Evolutionary conservation across 805 yeast genomes (phyloP).

Genomic region (Tetrapisispora phaffii): DNA sequence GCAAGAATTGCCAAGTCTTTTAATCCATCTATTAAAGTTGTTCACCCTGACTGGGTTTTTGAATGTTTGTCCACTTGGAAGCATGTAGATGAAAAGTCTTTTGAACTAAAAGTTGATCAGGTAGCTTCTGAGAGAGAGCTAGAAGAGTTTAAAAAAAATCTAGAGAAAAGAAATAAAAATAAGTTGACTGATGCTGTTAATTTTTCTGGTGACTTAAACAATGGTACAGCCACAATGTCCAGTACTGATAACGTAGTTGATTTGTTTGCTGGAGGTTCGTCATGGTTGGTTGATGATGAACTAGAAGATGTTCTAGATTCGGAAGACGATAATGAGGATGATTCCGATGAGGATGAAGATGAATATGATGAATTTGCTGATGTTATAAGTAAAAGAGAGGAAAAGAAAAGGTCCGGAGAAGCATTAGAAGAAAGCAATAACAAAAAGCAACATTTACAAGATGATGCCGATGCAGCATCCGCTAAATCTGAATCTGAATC

Average conservation of each 20-base stretch:
- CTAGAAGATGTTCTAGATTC: conserved; percentile 22
- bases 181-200: conserved; percentile 29
- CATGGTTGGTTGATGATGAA: conserved; percentile 28
- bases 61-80: conserved; percentile 76
- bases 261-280: conserved; percentile 24
- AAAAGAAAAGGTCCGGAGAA: conserved; percentile 6
- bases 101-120: conserved; percentile 41
- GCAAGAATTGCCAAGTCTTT: conserved; percentile 67
- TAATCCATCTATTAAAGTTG: conserved; percentile 60
- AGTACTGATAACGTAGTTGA: conserved; percentile 9
- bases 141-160: conserved; percentile 24
- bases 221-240: conserved; percentile 6
- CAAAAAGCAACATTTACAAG: conserved; percentile 1
- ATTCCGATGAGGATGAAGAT: conserved; percentile 10
- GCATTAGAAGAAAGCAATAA: conserved; percentile 2
- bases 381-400: conserved; percentile 5
- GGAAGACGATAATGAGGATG: conserved; percentile 16
- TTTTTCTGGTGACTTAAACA: conserved; percentile 6
- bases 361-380: conserved; percentile 5
- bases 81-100: conserved; percentile 53
- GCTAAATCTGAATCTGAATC: conserved; percentile 19
- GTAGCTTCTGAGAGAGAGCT: conserved; percentile 37
- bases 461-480: conserved; percentile 6
- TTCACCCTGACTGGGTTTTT: conserved; percentile 87
- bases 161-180: conserved; percentile 29